phyloP scores from a whole-genome alignment of 768 basidiomycete genomes.

The Lactarius sp. region DNA sequence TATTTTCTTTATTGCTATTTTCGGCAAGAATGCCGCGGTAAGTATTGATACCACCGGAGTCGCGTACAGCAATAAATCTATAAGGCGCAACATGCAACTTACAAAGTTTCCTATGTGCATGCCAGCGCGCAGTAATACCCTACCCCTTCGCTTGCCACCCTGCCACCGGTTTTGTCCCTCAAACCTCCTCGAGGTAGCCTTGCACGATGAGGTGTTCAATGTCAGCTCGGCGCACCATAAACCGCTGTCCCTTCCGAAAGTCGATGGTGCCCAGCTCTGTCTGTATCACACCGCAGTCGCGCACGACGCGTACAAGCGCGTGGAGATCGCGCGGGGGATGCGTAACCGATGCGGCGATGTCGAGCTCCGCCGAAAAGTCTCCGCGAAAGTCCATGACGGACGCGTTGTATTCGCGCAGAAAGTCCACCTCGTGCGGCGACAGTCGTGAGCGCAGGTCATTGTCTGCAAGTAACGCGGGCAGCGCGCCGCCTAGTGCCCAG shows the following conservation, averaged over 20 bases:
- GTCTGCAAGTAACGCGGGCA: conserved; percentile 74
- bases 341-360: conserved; percentile 78
- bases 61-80: too few species aligned
- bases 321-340: conserved; percentile 86
- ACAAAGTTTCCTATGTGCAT: too few species aligned
- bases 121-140: too few species aligned
- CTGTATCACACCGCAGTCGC: conserved; percentile 88
- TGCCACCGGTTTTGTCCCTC: neutral
- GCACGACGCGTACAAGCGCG: conserved; percentile 79
- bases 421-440: conserved; percentile 79
- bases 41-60: too few species aligned
- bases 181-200: conserved; percentile 88
- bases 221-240: conserved; percentile 81
- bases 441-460: conserved; percentile 66
- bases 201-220: conserved; percentile 94
- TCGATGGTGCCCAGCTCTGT: conserved; percentile 89
- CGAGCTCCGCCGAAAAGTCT: conserved; percentile 81
- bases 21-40: too few species aligned
- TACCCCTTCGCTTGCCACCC: too few species aligned
- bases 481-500: conserved; percentile 83
- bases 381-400: conserved; percentile 80
- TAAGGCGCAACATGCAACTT: too few species aligned
- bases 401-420: conserved; percentile 73
- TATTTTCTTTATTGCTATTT: too few species aligned
- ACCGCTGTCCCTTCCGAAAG: conserved; percentile 85